Evolutionary conservation across 768 basidiomycete species (phyloP).

Genomic region (Pisolithus marmoratus): DNA sequence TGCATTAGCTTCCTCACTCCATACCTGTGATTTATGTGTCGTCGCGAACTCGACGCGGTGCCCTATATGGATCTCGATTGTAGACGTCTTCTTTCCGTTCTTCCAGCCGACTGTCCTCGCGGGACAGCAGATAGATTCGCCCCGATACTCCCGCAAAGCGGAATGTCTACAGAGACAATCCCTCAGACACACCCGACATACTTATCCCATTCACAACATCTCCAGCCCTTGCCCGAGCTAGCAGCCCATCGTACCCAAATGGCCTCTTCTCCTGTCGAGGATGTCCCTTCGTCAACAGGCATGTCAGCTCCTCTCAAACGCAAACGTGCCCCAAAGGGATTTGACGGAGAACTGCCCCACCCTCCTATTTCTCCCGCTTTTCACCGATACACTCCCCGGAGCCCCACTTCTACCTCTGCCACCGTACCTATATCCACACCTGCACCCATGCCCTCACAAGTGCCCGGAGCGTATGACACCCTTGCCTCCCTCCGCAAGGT

Average conservation of each 20-base stretch:
- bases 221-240: slow-evolving; percentile 1
- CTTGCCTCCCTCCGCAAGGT: slow-evolving; percentile 52
- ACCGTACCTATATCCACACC: slow-evolving; percentile 1
- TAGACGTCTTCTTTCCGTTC: slow-evolving; percentile 54
- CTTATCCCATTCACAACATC: slow-evolving; percentile 27
- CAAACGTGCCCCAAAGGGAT: slow-evolving; percentile 55
- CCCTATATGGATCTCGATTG: not conserved
- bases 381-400: slow-evolving; percentile 34
- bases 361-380: slow-evolving; percentile 29
- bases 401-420: not conserved
- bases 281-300: not conserved
- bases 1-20: not conserved
- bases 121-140: slow-evolving; percentile 37
- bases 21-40: not conserved
- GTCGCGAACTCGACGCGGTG: not conserved
- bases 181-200: slow-evolving; percentile 30
- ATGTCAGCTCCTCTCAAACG: slow-evolving; percentile 21
- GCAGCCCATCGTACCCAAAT: not conserved
- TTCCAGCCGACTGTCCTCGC: slow-evolving; percentile 48
- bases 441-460: not conserved
- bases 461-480: slow-evolving; percentile 36
- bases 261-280: not conserved
- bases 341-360: slow-evolving; percentile 58
- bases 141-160: not conserved
- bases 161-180: not conserved